Percentiles rank a stretch among this genome's conserved stretches.
phyloP scores from a whole-genome alignment of 2,329 filamentous ascomycete species.

The Fonsecaea multimorphosa region DNA sequence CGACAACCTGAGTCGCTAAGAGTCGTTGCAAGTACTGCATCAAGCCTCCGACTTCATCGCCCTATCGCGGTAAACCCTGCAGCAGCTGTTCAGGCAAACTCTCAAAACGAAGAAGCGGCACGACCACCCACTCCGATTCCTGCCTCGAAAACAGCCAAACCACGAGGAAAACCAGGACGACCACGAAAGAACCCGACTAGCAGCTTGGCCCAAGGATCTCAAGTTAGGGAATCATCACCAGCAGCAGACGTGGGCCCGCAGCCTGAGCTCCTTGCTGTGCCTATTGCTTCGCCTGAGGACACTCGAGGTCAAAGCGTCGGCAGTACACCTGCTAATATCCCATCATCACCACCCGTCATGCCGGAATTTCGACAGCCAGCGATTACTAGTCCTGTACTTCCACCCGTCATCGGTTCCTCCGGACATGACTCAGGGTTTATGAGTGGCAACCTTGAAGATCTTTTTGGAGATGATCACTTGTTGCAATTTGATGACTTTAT shows the following conservation, averaged over 20 bases:
- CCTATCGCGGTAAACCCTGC: slow-evolving; percentile 63
- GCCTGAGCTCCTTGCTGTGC: slow-evolving; percentile 51
- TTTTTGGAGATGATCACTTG: slow-evolving; percentile 36
- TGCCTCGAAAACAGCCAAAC: slow-evolving; percentile 33
- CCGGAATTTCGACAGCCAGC: slow-evolving; percentile 53
- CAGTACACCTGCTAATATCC: slow-evolving; percentile 79
- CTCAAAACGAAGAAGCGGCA: slow-evolving; percentile 51
- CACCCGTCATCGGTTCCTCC: slow-evolving; percentile 56
- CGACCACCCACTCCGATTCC: slow-evolving; percentile 56
- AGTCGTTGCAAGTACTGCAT: slow-evolving; percentile 88
- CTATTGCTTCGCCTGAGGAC: slow-evolving; percentile 58
- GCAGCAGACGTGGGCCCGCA: slow-evolving; percentile 51
- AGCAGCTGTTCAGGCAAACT: slow-evolving; percentile 39
- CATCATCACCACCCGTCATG: slow-evolving; percentile 86
- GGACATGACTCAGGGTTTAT: slow-evolving; percentile 79
- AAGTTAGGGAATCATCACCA: slow-evolving; percentile 52
- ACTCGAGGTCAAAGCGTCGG: slow-evolving; percentile 57
- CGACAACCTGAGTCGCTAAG: slow-evolving; percentile 78
- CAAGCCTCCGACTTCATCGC: slow-evolving; percentile 82
- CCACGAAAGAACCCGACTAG: slow-evolving; percentile 44
- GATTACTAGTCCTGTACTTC: slow-evolving; percentile 79
- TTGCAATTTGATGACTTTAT: slow-evolving; percentile 39
- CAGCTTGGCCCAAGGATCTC: slow-evolving; percentile 68
- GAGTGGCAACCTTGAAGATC: slow-evolving; percentile 71
- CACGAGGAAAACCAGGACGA: slow-evolving; percentile 34